A percentile compares a stretch with the other conserved stretches of the same genome.
Evolutionary conservation across 1,284 basidiomycete genomes (phyloP).

Genomic region (Cryptococcus neoformans): DNA sequence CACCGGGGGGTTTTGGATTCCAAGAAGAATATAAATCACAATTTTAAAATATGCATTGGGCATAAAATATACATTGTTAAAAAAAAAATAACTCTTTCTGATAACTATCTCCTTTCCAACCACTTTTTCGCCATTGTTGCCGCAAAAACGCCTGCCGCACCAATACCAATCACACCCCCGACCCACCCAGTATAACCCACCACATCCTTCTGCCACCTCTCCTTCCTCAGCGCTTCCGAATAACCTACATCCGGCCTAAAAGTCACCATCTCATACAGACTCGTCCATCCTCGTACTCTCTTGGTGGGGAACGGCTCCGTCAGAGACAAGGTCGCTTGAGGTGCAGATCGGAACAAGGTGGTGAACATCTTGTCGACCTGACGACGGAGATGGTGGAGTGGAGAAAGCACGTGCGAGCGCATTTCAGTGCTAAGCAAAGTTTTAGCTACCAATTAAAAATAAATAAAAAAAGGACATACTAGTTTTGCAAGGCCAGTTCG

Average conservation of each 20-base stretch:
- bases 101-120: conserved; percentile 14
- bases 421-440: conserved; percentile 71
- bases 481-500: conserved; percentile 91
- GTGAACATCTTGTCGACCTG: conserved; percentile 64
- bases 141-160: conserved; percentile 4
- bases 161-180: conserved; percentile 6
- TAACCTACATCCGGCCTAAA: conserved; percentile 94
- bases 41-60: neutral
- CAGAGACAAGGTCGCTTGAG: conserved; percentile 51
- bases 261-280: conserved; percentile 95
- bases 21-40: neutral
- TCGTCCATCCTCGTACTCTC: conserved; percentile 74
- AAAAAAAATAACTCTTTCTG: too few relatives aligned
- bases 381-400: conserved; percentile 75
- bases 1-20: neutral
- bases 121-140: conserved; percentile 14
- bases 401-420: conserved; percentile 85
- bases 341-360: conserved; percentile 59
- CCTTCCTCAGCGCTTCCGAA: conserved; percentile 52
- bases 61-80: too few relatives aligned
- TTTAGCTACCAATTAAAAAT: too few relatives aligned
- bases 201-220: conserved; percentile 42
- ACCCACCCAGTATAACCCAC: conserved; percentile 21
- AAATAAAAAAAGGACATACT: conserved; percentile 48
- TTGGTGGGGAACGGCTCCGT: conserved; percentile 45